Conservation (phyloP, 2,329 filamentous ascomycete genomes). For the Epichloe gansuensis region DNA sequence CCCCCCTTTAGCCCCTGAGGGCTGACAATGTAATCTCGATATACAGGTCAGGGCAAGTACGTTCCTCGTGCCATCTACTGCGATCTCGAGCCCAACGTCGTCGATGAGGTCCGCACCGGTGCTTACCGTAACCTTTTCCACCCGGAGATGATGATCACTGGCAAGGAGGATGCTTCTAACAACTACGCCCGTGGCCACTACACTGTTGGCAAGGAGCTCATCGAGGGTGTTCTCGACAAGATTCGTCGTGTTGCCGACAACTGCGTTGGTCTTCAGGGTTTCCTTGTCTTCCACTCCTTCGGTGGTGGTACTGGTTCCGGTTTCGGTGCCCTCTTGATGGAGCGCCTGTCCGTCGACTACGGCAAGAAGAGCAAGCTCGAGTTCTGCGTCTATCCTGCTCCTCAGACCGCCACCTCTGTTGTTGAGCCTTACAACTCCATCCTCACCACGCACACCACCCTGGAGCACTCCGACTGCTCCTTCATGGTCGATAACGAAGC, state of each 20-base stretch:
- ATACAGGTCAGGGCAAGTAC: slow-evolving; percentile 88
- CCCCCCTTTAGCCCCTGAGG: neutral
- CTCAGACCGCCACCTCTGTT: slow-evolving; percentile 91
- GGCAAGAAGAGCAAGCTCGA: slow-evolving; percentile 99
- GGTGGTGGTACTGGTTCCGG: slow-evolving; percentile 97
- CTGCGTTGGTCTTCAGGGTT: slow-evolving; percentile 95
- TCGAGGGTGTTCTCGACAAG: slow-evolving; percentile 95
- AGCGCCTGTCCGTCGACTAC: slow-evolving; percentile 96
- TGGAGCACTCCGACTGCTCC: slow-evolving; percentile 98
- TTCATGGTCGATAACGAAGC: slow-evolving; percentile 99
- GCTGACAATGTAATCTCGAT: slow-evolving; percentile 7
- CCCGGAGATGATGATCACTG: slow-evolving; percentile 98
- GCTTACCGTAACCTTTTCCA: slow-evolving; percentile 95
- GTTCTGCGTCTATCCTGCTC: slow-evolving; percentile 98
- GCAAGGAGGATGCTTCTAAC: slow-evolving; percentile 99
- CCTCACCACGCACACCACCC: slow-evolving; percentile 94
- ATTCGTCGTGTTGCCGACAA: slow-evolving; percentile 94
- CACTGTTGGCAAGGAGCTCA: slow-evolving; percentile 98
- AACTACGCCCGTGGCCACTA: slow-evolving; percentile 99
- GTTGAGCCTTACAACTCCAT: slow-evolving; percentile 99
- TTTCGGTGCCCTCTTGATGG: slow-evolving; percentile 96
- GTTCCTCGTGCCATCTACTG: slow-evolving; percentile 98
- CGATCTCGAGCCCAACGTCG: slow-evolving; percentile 98
- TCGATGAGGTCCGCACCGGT: slow-evolving; percentile 98
- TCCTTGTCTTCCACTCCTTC: slow-evolving; percentile 99